Percentiles rank a stretch among this genome's conserved stretches.
These are phyloP conservation scores for Botrytis cinerea DNA, from an alignment of 2,329 filamentous ascomycete species.

Conservation along the genomic window DNA sequence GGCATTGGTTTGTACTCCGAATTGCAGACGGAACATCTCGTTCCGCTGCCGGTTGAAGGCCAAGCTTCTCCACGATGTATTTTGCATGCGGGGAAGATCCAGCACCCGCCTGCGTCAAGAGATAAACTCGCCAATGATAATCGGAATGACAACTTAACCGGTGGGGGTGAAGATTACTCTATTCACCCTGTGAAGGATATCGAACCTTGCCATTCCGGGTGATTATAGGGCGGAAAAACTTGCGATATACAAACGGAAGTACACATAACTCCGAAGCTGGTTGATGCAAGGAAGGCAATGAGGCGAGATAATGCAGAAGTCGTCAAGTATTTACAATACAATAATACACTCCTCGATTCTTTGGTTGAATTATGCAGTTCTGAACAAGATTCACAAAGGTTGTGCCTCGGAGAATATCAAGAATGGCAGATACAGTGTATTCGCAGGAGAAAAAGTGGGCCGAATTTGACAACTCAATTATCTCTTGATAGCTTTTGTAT, in stretches of 20 bases:
- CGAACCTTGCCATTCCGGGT: not conserved
- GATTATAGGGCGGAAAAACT: not conserved
- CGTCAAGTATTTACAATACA: not conserved
- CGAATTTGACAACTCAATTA: not conserved
- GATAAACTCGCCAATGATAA: constrained; percentile 13
- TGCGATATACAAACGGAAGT: not conserved
- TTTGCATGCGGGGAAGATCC: constrained; percentile 20
- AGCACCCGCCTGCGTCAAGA: not conserved
- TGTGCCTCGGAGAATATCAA: not conserved
- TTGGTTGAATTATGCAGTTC: not conserved
- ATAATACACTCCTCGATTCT: not conserved
- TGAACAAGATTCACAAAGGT: not conserved
- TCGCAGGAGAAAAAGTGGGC: not conserved
- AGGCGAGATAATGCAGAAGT: not conserved
- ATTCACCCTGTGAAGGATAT: not conserved
- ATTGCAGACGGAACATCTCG: constrained; percentile 38
- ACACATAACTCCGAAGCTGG: not conserved
- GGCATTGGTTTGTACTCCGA: not conserved
- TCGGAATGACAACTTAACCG: not conserved
- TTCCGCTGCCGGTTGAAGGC: constrained; percentile 17
- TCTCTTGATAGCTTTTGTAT: not conserved
- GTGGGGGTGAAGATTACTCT: not conserved
- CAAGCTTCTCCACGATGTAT: constrained; percentile 15
- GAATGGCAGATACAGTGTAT: not conserved
- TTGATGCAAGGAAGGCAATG: not conserved